phyloP scores from a whole-genome alignment of 306 rosid species.

The Cicer chorassanicum region DNA sequence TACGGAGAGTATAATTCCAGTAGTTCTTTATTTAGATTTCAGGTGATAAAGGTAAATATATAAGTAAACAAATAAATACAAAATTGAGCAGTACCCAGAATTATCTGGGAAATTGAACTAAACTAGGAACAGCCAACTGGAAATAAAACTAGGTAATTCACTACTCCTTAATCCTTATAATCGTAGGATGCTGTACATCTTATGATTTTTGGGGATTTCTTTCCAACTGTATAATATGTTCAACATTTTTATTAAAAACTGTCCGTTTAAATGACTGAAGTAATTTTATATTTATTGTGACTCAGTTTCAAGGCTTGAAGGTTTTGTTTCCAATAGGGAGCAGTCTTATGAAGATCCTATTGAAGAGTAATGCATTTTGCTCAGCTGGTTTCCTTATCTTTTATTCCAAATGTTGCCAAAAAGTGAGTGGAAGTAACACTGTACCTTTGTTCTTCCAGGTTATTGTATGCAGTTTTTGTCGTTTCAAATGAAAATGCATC shows the following conservation, averaged over 20 bases:
- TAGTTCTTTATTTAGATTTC: no score
- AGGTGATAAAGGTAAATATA: no score
- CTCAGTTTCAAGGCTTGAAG: conserved; percentile 98
- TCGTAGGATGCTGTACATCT: neutral
- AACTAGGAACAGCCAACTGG: neutral
- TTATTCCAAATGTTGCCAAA: conserved; percentile 32
- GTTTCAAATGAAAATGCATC: conserved; percentile 98
- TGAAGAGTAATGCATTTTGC: conserved; percentile 84
- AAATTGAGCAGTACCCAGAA: neutral
- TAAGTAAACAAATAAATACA: no score
- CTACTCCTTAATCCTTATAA: neutral
- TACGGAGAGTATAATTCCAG: no score
- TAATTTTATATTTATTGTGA: conserved; percentile 45
- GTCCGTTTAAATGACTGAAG: conserved; percentile 27
- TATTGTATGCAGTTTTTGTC: conserved; percentile 94
- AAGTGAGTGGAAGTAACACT: conserved; percentile 35
- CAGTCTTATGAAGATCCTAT: conserved; percentile 99
- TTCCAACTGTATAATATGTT: conserved; percentile 10
- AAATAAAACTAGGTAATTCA: neutral
- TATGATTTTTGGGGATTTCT: conserved; percentile 11
- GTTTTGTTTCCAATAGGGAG: conserved; percentile 99
- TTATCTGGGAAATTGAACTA: neutral
- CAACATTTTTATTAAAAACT: conserved; percentile 6
- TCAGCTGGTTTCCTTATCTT: conserved; percentile 17
- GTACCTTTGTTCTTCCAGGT: conserved; percentile 58